A percentile compares a stretch with the other conserved stretches of the same genome.
These are phyloP conservation scores for Penicillium herquei DNA, from an alignment of 495 filamentous ascomycete genomes.

Conservation along the genomic window DNA sequence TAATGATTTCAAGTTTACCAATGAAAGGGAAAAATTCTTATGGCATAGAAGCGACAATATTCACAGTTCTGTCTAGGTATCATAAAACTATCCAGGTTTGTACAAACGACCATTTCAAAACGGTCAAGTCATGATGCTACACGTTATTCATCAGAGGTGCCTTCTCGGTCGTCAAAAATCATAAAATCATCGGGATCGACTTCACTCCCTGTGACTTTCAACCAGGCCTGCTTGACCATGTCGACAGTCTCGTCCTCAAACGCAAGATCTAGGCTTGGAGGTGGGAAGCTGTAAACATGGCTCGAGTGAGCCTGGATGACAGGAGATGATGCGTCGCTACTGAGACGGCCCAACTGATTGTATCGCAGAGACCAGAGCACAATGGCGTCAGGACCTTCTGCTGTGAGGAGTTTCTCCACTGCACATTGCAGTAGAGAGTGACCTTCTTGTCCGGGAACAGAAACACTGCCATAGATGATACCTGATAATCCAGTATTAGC, in stretches of 20 bases:
- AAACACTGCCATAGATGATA: slow-evolving; percentile 64
- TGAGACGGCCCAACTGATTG: slow-evolving; percentile 43
- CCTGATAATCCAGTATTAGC: slow-evolving; percentile 57
- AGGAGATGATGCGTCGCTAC: slow-evolving; percentile 11
- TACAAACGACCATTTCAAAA: not conserved
- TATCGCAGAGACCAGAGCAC: slow-evolving; percentile 64
- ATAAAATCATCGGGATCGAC: slow-evolving; percentile 58
- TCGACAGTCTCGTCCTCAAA: slow-evolving; percentile 67
- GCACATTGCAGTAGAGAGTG: slow-evolving; percentile 51
- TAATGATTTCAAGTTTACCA: too few species aligned
- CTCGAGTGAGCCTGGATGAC: slow-evolving; percentile 18
- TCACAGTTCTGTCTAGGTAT: not conserved
- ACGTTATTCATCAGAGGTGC: slow-evolving; percentile 31
- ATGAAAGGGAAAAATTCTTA: too few species aligned
- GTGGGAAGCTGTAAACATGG: slow-evolving; percentile 45
- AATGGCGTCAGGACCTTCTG: slow-evolving; percentile 30
- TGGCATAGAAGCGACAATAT: too few species aligned
- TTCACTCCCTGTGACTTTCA: slow-evolving; percentile 53
- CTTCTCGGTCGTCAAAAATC: slow-evolving; percentile 50
- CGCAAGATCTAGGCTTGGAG: slow-evolving; percentile 57
- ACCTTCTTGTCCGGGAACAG: slow-evolving; percentile 34
- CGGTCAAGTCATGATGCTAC: not conserved
- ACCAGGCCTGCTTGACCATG: slow-evolving; percentile 63
- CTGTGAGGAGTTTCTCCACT: slow-evolving; percentile 51
- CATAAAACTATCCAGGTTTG: not conserved